Conservation (phyloP, 257 asterid genomes). For the Gardenia jasminoides region DNA sequence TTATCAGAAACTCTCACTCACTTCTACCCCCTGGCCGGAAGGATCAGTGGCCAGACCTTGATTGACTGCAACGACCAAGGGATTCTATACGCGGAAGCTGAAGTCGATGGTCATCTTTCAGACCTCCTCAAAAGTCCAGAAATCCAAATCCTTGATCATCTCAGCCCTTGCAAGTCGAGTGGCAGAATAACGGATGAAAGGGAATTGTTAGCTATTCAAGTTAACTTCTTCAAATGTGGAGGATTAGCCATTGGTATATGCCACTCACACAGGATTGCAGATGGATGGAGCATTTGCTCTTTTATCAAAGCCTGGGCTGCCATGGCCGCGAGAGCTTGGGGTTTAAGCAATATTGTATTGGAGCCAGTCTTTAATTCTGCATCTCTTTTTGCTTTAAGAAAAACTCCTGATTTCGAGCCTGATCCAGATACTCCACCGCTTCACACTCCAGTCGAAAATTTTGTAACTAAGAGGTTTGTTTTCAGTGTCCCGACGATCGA, state of each 20-base stretch:
- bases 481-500: constrained; percentile 35
- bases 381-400: constrained; percentile 42
- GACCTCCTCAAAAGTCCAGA: constrained; percentile 29
- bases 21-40: constrained; percentile 66
- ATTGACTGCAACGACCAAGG: constrained; percentile 59
- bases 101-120: constrained; percentile 26
- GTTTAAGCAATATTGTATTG: neutral
- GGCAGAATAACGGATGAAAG: constrained; percentile 27
- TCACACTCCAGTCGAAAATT: constrained; percentile 20
- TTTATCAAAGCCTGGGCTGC: constrained; percentile 53
- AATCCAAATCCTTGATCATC: constrained; percentile 21
- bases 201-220: constrained; percentile 54
- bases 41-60: constrained; percentile 44
- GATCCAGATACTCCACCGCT: constrained; percentile 18
- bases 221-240: constrained; percentile 41
- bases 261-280: constrained; percentile 51
- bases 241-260: constrained; percentile 46
- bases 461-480: constrained; percentile 30
- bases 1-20: constrained; percentile 41
- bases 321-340: constrained; percentile 26
- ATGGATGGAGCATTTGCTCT: constrained; percentile 39
- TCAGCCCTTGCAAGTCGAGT: constrained; percentile 38
- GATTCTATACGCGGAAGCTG: constrained; percentile 36
- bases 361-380: constrained; percentile 42
- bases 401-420: constrained; percentile 38